A percentile compares a stretch with the other conserved stretches of the same genome.
These are phyloP conservation scores for Globisporangium abappressorium DNA, from an alignment of 352 stramenopile species.

Conservation along the genomic window DNA sequence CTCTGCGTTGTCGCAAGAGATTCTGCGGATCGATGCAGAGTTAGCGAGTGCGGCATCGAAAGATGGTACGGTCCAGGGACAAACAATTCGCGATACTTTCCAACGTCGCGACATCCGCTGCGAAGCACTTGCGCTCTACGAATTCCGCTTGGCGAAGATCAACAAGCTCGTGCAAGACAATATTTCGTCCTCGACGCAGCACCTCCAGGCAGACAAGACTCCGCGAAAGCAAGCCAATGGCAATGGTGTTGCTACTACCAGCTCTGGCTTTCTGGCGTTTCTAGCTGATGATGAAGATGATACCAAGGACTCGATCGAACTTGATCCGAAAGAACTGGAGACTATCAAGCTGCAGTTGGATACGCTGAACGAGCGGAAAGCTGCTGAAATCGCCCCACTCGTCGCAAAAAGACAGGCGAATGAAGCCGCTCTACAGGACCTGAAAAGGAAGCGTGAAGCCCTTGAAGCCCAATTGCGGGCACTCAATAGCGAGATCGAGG, in stretches of 20 bases:
- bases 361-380: slow-evolving; percentile 43
- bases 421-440: slow-evolving; percentile 17
- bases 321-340: slow-evolving; percentile 37
- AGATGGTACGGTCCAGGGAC: slow-evolving; percentile 58
- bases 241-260: neutral
- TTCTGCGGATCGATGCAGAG: slow-evolving; percentile 49
- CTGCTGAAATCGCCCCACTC: slow-evolving; percentile 27
- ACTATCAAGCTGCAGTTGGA: slow-evolving; percentile 31
- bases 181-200: slow-evolving; percentile 35
- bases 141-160: slow-evolving; percentile 37
- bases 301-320: slow-evolving; percentile 13
- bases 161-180: slow-evolving; percentile 38
- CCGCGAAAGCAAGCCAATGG: slow-evolving; percentile 6
- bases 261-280: slow-evolving; percentile 12
- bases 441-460: slow-evolving; percentile 46
- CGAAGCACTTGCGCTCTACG: slow-evolving; percentile 56
- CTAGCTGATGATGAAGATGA: slow-evolving; percentile 13
- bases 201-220: slow-evolving; percentile 20
- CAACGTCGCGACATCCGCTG: slow-evolving; percentile 70
- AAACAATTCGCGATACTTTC: slow-evolving; percentile 79
- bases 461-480: slow-evolving; percentile 53
- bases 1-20: slow-evolving; percentile 42
- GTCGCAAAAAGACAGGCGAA: slow-evolving; percentile 25
- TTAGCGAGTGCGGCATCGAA: slow-evolving; percentile 33
- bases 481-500: slow-evolving; percentile 51